These are phyloP conservation scores for Parafenestella ontariensis DNA, from an alignment of 2,329 filamentous ascomycete genomes.

Conservation along the genomic window DNA sequence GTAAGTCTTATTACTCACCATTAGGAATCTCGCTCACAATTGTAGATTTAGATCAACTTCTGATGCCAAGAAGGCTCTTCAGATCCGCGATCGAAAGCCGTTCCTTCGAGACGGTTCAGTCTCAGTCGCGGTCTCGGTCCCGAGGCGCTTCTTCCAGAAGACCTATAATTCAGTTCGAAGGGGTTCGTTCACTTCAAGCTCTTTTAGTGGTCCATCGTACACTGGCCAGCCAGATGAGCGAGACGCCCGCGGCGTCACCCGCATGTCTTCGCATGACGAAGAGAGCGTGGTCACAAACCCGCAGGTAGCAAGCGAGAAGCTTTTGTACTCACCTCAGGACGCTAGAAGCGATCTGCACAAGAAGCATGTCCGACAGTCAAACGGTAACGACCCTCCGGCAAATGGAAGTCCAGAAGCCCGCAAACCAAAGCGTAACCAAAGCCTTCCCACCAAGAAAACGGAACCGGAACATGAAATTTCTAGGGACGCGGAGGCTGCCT, in stretches of 20 bases:
- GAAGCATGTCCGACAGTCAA: conserved; percentile 9
- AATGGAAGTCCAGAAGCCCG: conserved; percentile 21
- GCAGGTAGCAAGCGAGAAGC: not conserved
- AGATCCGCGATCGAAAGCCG: conserved; percentile 10
- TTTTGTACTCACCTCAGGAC: conserved; percentile 46
- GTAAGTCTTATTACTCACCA: conserved; percentile 12
- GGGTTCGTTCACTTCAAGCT: not conserved
- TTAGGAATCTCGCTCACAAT: conserved; percentile 9
- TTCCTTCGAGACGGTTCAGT: conserved; percentile 14
- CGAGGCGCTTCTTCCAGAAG: conserved; percentile 29
- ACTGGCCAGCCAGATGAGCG: conserved; percentile 1
- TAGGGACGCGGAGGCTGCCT: not conserved
- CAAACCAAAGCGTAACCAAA: conserved; percentile 23
- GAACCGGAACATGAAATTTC: not conserved
- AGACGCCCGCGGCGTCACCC: conserved; percentile 1
- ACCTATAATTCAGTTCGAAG: not conserved
- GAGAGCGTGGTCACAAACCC: not conserved
- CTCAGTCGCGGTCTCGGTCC: conserved; percentile 24
- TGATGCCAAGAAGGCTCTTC: conserved; percentile 22
- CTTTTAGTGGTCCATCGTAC: conserved; percentile 1
- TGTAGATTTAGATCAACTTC: conserved; percentile 20
- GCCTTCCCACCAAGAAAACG: conserved; percentile 18
- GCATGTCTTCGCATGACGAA: conserved; percentile 2
- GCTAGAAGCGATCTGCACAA: conserved; percentile 42
- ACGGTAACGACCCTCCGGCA: not conserved